Evolutionary conservation across 108 stramenopile genomes (phyloP).

Genomic region (Nannochloropsis gaditana): DNA sequence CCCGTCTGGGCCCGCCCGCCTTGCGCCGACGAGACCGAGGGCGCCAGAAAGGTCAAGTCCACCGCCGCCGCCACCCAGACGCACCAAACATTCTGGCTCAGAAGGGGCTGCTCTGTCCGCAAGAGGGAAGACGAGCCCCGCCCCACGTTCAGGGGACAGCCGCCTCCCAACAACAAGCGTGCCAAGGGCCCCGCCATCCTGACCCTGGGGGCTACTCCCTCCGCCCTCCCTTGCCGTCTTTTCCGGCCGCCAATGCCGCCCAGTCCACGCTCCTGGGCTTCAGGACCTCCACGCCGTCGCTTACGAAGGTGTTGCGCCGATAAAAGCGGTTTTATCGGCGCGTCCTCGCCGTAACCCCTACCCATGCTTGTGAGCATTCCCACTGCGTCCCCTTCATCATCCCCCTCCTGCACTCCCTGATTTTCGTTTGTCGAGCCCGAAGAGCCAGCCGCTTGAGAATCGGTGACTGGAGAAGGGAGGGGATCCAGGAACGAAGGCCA

Average conservation of each 20-base stretch:
- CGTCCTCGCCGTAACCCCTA: not conserved
- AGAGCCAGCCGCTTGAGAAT: too few relatives aligned
- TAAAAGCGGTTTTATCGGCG: not conserved
- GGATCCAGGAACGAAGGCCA: not conserved
- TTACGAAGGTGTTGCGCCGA: not conserved
- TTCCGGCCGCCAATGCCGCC: not conserved
- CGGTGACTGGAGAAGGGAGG: not conserved
- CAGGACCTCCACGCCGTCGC: not conserved
- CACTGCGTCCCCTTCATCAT: not conserved
- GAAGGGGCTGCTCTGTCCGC: not conserved
- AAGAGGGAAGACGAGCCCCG: not conserved
- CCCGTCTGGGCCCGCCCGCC: not conserved
- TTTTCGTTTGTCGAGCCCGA: not conserved
- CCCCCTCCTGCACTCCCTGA: not conserved
- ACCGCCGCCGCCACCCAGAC: not conserved
- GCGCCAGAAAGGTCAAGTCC: not conserved
- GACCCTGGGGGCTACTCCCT: not conserved
- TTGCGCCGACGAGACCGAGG: not conserved
- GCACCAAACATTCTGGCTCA: not conserved
- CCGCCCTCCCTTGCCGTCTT: not conserved
- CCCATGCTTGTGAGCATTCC: not conserved
- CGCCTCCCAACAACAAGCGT: not conserved
- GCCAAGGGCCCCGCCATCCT: not conserved
- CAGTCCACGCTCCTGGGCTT: not conserved
- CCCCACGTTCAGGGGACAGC: not conserved